Base-by-base conservation (phyloP, 2,329 filamentous ascomycete genomes). In the Calonectria hawksworthii region DNA sequence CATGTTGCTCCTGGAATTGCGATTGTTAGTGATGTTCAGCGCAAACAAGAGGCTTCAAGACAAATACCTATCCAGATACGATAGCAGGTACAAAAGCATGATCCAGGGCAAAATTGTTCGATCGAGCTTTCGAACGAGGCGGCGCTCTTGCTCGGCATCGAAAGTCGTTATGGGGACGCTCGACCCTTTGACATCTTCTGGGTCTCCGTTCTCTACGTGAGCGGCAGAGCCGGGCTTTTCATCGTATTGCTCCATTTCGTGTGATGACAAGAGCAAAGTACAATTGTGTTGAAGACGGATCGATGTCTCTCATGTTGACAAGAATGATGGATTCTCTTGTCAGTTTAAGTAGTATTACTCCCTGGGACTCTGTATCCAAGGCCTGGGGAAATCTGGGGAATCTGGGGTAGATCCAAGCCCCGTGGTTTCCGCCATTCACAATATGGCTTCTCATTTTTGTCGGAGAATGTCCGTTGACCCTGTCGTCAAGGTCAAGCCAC, bases 71-170 rank as follows among this genome's bases (percentile, higher is more conserved):
- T 75, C 74, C 21, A 73, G 65, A 51, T 75, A 75, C 14, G 74
- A 75, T 14, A 75, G 36, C 6, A 73, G 26, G 36, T 75, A 75
- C 9, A 75, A 65, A n/a, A 75, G 51, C 74, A 75, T 73, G 28
- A 75, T 75, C 74, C 74, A 75, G 1, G 74, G 74, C 30, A 75
- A 36, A 34, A 75, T 59, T n/a, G 74, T 75, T 9, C 70, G 70
- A 68, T 75, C 70, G 3, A 75, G 74, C 61, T 75, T 75, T 21
- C 74, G 56, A 23, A 75, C 74, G 3, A 73, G 52, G 16, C 74
- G 70, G 8, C 74, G 70, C 28, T 75, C 74, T 16, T 72, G 26
- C 0, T 63, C 70, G 13, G 70, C 21, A 26, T 73, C 74, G 61
- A 72, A 34, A 41, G 14, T 32, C 23, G 41, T 1, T 14, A 38